phyloP scores from a whole-genome alignment of 2,329 filamentous ascomycete species.

The Aspergillus quadrilineatus region DNA sequence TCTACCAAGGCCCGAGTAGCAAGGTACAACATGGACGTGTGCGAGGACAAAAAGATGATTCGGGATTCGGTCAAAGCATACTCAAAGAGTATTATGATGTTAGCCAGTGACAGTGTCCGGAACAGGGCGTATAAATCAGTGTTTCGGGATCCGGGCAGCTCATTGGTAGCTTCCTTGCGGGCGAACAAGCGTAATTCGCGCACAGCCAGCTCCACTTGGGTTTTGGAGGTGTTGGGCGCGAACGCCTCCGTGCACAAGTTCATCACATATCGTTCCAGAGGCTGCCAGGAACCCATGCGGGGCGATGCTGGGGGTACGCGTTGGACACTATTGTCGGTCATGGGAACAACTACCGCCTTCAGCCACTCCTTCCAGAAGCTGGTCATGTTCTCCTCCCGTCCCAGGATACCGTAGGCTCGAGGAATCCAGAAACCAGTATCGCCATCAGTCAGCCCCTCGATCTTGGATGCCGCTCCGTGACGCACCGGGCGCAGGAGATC shows the following conservation, averaged over 20 bases:
- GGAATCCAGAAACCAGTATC: conserved; percentile 97
- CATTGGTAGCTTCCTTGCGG: conserved; percentile 87
- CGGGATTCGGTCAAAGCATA: conserved; percentile 89
- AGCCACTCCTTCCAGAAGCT: conserved; percentile 99
- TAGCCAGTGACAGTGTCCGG: conserved; percentile 82
- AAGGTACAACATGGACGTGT: conserved; percentile 93
- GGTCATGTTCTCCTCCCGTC: conserved; percentile 77
- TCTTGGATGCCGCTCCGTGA: conserved; percentile 93
- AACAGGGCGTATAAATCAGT: conserved; percentile 93
- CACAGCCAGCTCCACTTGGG: conserved; percentile 88
- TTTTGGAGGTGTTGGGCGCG: conserved; percentile 87
- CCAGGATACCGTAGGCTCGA: conserved; percentile 87
- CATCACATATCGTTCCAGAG: conserved; percentile 92
- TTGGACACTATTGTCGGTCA: conserved; percentile 82
- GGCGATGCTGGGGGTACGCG: conserved; percentile 86
- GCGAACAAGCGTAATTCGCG: conserved; percentile 89
- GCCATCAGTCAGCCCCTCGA: conserved; percentile 90
- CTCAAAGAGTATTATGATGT: conserved; percentile 89
- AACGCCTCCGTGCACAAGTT: conserved; percentile 95
- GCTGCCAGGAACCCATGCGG: conserved; percentile 90
- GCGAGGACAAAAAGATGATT: conserved; percentile 93
- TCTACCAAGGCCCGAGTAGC: conserved; percentile 84
- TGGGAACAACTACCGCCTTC: conserved; percentile 87
- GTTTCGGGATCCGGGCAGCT: conserved; percentile 86
- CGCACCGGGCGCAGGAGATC: conserved; percentile 89